Evolutionary conservation across 306 rosid genomes (phyloP).

Genomic region (Citrullus colocynthis): DNA sequence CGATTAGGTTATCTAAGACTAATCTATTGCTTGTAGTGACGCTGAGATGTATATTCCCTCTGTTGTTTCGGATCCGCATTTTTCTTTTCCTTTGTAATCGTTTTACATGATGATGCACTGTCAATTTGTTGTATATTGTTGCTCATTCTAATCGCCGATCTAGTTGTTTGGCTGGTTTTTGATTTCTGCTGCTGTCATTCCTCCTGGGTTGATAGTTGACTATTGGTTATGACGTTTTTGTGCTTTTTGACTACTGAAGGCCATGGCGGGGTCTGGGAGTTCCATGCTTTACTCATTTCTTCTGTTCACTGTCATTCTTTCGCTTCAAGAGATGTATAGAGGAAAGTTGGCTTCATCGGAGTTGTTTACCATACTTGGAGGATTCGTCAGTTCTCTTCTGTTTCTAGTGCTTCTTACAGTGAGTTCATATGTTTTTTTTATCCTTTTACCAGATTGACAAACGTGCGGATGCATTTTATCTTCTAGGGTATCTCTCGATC

Average conservation of each 20-base stretch:
- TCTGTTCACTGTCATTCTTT: constrained; percentile 70
- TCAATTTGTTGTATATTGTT: neutral
- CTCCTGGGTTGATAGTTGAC: neutral
- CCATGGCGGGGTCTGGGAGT: constrained; percentile 82
- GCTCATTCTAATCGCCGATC: neutral
- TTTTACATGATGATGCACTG: neutral
- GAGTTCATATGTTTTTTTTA: constrained; percentile 20
- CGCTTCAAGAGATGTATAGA: constrained; percentile 92
- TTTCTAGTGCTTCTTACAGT: constrained; percentile 86
- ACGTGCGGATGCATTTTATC: neutral
- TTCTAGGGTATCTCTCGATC: neutral
- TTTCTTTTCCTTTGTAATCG: neutral
- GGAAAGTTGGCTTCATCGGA: constrained; percentile 78
- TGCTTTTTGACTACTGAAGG: constrained; percentile 15
- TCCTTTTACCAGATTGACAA: neutral
- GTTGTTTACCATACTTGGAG: constrained; percentile 84
- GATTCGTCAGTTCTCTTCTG: constrained; percentile 72
- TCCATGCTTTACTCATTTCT: constrained; percentile 89
- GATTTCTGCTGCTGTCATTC: neutral
- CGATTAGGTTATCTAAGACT: neutral
- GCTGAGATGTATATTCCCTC: neutral
- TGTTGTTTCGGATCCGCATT: neutral
- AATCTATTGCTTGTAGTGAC: neutral
- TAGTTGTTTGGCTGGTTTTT: neutral
- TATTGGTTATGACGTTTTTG: neutral